A percentile compares a stretch with the other conserved stretches of the same genome.
Conservation (phyloP, 2,329 filamentous ascomycete genomes). For the Botrytis elliptica region DNA sequence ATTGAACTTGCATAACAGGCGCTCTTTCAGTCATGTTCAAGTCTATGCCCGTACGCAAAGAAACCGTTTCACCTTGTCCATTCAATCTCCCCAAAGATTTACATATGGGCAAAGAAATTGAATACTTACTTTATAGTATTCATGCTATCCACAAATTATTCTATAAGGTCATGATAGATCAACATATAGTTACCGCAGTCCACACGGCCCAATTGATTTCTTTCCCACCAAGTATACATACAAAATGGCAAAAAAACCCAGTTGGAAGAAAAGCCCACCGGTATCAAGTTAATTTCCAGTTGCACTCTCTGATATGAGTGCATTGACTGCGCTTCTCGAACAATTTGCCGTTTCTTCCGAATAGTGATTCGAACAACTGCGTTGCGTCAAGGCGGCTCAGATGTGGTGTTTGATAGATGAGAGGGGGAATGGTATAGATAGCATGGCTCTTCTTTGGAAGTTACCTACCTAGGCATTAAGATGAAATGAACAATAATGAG, state of each 20-base stretch:
- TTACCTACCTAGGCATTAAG: slow-evolving; percentile 48
- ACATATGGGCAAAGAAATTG: not conserved
- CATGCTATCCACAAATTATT: not conserved
- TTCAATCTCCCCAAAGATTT: not conserved
- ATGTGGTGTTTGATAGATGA: too few species aligned
- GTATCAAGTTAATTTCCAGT: not conserved
- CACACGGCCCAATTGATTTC: not conserved
- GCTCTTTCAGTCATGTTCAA: not conserved
- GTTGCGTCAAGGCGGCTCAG: too few species aligned
- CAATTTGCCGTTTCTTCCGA: not conserved
- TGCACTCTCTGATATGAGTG: not conserved
- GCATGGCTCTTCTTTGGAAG: slow-evolving; percentile 45
- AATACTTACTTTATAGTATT: not conserved
- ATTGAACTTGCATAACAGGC: not conserved
- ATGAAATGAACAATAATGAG: slow-evolving; percentile 38
- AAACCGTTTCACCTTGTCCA: not conserved
- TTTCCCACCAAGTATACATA: too few species aligned
- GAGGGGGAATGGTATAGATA: slow-evolving; percentile 37
- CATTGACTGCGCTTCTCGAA: not conserved
- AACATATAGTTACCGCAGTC: rapidly evolving
- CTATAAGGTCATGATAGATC: not conserved
- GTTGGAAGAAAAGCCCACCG: too few species aligned
- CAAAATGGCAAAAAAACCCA: too few species aligned
- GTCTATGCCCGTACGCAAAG: not conserved
- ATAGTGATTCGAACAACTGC: not conserved